These are phyloP conservation scores for Saccharomyces hybrid DNA, from an alignment of 1,139 yeast species.

Conservation along the genomic window DNA sequence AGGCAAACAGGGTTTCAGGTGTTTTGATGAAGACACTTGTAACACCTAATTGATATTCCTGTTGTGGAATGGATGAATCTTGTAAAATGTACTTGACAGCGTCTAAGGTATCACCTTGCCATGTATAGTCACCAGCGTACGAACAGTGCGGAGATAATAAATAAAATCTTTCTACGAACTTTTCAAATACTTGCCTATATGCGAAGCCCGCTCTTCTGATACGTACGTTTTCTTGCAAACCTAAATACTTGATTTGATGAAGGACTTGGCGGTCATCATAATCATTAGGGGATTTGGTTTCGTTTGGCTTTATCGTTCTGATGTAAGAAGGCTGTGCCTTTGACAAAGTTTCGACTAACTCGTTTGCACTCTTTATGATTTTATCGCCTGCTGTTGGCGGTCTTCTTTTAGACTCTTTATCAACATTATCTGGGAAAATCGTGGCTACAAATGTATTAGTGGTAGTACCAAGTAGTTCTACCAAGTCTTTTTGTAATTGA, in stretches of 20 bases:
- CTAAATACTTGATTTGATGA: constrained; percentile 93
- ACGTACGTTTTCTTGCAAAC: constrained; percentile 93
- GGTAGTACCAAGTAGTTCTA: constrained; percentile 70
- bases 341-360: constrained; percentile 80
- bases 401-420: constrained; percentile 67
- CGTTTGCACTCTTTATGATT: constrained; percentile 86
- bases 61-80: constrained; percentile 69
- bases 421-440: constrained; percentile 70
- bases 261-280: constrained; percentile 84
- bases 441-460: constrained; percentile 55
- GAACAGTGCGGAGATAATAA: constrained; percentile 82
- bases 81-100: constrained; percentile 74
- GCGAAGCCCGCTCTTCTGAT: constrained; percentile 99
- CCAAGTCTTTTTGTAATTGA: constrained; percentile 79
- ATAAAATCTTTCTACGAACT: constrained; percentile 94
- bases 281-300: constrained; percentile 86
- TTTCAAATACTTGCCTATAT: constrained; percentile 91
- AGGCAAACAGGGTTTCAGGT: constrained; percentile 92
- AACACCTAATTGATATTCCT: constrained; percentile 88
- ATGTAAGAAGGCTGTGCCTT: constrained; percentile 91
- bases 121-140: constrained; percentile 95
- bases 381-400: constrained; percentile 98
- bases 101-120: constrained; percentile 79
- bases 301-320: constrained; percentile 96
- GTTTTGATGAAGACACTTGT: constrained; percentile 91